Evolutionary conservation across 768 basidiomycete genomes (phyloP).

Genomic region (Phylloporus rhodoxanthus): DNA sequence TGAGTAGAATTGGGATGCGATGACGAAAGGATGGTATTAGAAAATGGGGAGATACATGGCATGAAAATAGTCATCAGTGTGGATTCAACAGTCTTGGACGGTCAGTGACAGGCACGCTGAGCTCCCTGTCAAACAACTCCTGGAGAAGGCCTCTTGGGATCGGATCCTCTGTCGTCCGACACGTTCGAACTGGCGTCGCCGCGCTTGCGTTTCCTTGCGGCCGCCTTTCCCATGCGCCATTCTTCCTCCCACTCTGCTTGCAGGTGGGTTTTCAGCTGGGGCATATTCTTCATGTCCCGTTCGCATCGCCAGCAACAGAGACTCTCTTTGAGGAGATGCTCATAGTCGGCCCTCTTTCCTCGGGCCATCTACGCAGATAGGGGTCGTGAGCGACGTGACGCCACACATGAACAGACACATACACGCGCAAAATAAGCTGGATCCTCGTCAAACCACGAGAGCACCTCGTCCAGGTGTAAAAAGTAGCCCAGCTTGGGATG

Average conservation of each 20-base stretch:
- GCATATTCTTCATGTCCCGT: constrained; percentile 60
- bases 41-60: background rate
- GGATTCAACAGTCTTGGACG: background rate
- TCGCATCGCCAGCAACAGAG: constrained; percentile 71
- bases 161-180: constrained; percentile 7
- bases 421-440: constrained; percentile 50
- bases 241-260: constrained; percentile 64
- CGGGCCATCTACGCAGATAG: constrained; percentile 42
- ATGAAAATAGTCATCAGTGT: background rate
- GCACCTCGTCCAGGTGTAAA: constrained; percentile 67
- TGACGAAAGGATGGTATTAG: constrained; percentile 4
- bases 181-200: background rate
- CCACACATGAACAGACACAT: constrained; percentile 18
- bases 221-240: constrained; percentile 37
- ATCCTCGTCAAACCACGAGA: constrained; percentile 72
- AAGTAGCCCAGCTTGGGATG: constrained; percentile 83
- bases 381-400: background rate
- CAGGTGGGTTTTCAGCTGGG: constrained; percentile 67
- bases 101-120: no score
- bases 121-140: constrained; percentile 1
- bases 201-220: constrained; percentile 40
- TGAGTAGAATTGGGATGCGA: background rate
- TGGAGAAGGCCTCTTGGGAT: constrained; percentile 11
- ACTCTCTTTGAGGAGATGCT: constrained; percentile 59
- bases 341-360: constrained; percentile 50